Percentiles rank a stretch among this genome's conserved stretches.
phyloP scores from a whole-genome alignment of 768 basidiomycete species.

The Tremella yokohamensis region DNA sequence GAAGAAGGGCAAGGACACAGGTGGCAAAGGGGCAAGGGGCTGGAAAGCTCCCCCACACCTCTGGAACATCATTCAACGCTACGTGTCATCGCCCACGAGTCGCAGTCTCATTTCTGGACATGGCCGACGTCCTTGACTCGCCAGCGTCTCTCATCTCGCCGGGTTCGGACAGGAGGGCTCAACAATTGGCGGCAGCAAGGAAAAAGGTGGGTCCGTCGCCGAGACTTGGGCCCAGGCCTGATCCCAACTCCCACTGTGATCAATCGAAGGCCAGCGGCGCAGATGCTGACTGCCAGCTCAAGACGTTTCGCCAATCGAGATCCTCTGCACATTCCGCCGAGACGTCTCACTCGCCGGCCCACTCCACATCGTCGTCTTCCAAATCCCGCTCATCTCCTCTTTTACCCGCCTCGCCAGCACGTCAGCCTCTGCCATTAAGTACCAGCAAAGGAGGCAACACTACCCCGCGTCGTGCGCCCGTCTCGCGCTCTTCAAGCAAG shows the following conservation, averaged over 20 bases:
- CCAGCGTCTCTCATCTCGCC: too few species aligned
- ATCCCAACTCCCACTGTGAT: neutral
- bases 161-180: conserved; percentile 10
- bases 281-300: conserved; percentile 21
- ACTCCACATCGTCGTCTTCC: conserved; percentile 10
- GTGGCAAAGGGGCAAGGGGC: too few species aligned
- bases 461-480: neutral
- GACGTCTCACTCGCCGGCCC: conserved; percentile 6
- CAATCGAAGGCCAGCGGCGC: neutral
- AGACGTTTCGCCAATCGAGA: conserved; percentile 32
- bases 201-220: conserved; percentile 29
- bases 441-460: conserved; percentile 11
- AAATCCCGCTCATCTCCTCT: conserved; percentile 12
- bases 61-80: too few species aligned
- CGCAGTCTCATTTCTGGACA: too few species aligned
- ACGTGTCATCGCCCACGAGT: too few species aligned
- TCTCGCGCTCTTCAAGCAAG: conserved; percentile 1
- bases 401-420: conserved; percentile 13
- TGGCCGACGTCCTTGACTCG: too few species aligned
- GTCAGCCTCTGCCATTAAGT: neutral
- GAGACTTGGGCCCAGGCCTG: neutral
- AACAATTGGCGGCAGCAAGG: conserved; percentile 32
- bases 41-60: too few species aligned
- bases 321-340: conserved; percentile 19
- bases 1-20: too few species aligned